These are phyloP conservation scores for Lentinula aciculospora DNA, from an alignment of 768 basidiomycete species.

Conservation along the genomic window DNA sequence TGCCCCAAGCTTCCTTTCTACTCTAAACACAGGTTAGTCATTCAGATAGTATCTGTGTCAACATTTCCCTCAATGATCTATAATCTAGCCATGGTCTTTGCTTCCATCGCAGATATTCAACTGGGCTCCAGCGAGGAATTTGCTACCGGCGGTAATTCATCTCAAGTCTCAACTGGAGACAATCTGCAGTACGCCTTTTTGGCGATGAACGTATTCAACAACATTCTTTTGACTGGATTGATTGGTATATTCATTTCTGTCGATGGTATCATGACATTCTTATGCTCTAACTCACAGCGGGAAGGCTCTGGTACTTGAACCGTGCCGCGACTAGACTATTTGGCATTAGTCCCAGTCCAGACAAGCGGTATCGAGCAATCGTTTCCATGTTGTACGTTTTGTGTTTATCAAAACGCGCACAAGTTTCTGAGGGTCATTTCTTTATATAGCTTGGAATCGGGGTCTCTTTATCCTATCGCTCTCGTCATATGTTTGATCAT, in stretches of 20 bases:
- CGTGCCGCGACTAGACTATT: background rate
- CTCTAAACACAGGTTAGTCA: background rate
- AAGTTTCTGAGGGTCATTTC: background rate
- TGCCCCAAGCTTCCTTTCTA: background rate
- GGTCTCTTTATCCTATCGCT: conserved; percentile 1
- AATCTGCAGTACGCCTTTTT: conserved; percentile 1
- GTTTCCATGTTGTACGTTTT: conserved; percentile 4
- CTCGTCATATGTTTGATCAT: conserved; percentile 3
- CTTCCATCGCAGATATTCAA: background rate
- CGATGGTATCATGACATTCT: background rate
- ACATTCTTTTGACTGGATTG: conserved; percentile 3
- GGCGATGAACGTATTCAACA: conserved; percentile 5
- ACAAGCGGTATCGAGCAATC: conserved; percentile 1
- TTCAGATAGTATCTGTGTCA: background rate
- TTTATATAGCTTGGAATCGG: background rate
- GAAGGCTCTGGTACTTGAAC: conserved; percentile 5
- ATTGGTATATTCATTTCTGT: background rate
- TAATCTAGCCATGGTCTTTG: background rate
- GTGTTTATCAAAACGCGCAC: background rate
- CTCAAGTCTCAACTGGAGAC: conserved; percentile 1
- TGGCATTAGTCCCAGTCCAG: background rate
- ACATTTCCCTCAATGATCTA: background rate
- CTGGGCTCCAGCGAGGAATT: conserved; percentile 1
- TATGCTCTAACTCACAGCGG: background rate
- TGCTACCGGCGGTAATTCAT: background rate